phyloP scores from a whole-genome alignment of 441 rosid species.

The Geranium incanum region DNA sequence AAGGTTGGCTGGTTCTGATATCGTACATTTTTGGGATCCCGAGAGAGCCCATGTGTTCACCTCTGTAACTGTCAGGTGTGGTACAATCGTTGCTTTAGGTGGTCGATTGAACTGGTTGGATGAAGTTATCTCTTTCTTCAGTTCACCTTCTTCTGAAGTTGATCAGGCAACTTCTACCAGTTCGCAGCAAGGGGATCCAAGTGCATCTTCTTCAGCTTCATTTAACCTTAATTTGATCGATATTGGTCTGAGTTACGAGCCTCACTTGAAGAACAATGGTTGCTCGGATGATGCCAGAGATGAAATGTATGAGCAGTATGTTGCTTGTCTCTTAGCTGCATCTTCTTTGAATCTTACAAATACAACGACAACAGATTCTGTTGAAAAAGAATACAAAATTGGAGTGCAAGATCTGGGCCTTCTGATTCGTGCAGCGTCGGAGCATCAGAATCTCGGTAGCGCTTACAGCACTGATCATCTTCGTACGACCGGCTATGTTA shows the following conservation, averaged over 20 bases:
- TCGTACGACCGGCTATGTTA: constrained; percentile 61
- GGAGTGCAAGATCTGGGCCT: constrained; percentile 81
- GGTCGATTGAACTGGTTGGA: constrained; percentile 97
- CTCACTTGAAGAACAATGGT: constrained; percentile 42
- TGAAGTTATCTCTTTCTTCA: constrained; percentile 64
- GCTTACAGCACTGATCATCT: constrained; percentile 59
- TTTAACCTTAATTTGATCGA: constrained; percentile 77
- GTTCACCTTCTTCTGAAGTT: constrained; percentile 36
- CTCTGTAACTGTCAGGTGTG: constrained; percentile 62
- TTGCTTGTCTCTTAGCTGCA: constrained; percentile 83
- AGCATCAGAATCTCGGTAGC: constrained; percentile 43
- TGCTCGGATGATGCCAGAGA: constrained; percentile 24
- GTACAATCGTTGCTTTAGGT: constrained; percentile 79
- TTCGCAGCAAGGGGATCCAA: constrained; percentile 31
- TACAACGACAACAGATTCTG: constrained; percentile 32
- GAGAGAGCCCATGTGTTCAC: constrained; percentile 37
- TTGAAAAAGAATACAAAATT: constrained; percentile 48
- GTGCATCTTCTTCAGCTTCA: constrained; percentile 41
- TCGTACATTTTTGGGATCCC: constrained; percentile 64
- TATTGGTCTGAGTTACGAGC: constrained; percentile 88
- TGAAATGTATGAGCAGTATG: constrained; percentile 27
- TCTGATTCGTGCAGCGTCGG: constrained; percentile 52
- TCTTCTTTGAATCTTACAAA: constrained; percentile 66
- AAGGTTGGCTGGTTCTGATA: constrained; percentile 75
- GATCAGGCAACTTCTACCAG: constrained; percentile 28